Percentiles rank a stretch among this genome's conserved stretches.
Evolutionary conservation across 2,329 filamentous ascomycete species (phyloP).

Genomic region (Ophiostoma ulmi): DNA sequence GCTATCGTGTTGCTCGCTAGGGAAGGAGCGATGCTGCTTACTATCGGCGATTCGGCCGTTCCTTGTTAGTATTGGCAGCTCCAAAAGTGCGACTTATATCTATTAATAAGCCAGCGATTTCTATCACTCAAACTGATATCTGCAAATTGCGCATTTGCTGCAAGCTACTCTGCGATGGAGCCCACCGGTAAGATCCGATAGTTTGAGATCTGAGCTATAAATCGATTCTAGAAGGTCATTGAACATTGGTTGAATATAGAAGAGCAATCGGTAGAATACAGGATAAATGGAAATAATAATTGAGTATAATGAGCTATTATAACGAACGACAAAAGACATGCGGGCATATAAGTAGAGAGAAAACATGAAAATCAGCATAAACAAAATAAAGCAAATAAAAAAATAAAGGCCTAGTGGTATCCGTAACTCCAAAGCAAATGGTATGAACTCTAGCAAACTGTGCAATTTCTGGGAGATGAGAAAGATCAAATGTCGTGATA

Average conservation of each 20-base stretch:
- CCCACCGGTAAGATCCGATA: conserved; percentile 5
- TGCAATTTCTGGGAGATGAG: conserved; percentile 5
- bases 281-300: not conserved
- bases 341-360: too few species aligned
- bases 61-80: too few species aligned
- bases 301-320: not conserved
- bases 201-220: not conserved
- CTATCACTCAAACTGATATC: not conserved
- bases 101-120: not conserved
- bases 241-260: not conserved
- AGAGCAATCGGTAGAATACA: not conserved
- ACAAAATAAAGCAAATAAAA: not conserved
- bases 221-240: not conserved
- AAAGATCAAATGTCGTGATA: not conserved
- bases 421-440: conserved; percentile 15
- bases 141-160: not conserved
- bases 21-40: conserved; percentile 6
- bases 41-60: conserved; percentile 3
- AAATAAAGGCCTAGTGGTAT: conserved; percentile 4
- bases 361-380: not conserved
- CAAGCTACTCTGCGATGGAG: not conserved
- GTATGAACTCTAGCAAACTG: conserved; percentile 14
- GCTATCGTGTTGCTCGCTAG: not conserved
- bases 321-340: not conserved
- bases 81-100: not conserved